Percentiles rank a stretch among this genome's conserved stretches.
Conservation (phyloP, 78 protist species). For the Dictyostelium firmibasis region DNA sequence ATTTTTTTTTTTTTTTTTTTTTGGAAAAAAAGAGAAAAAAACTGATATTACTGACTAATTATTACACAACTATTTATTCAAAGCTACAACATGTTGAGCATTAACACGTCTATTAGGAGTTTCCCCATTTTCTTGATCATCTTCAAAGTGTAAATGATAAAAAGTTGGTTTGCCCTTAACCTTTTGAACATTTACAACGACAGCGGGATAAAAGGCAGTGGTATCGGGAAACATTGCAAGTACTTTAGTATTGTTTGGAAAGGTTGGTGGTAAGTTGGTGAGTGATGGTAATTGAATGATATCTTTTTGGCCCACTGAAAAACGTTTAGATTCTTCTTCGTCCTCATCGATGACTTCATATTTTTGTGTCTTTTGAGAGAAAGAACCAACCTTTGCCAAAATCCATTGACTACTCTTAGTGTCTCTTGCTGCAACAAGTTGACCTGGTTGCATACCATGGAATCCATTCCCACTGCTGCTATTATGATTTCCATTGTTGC, state of each 20-base stretch:
- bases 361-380: slow-evolving; percentile 34
- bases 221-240: slow-evolving; percentile 83
- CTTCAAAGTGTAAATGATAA: slow-evolving; percentile 71
- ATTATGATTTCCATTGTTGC: neutral
- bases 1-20: no score
- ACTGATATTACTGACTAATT: neutral
- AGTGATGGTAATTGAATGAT: slow-evolving; percentile 58
- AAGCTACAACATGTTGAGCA: slow-evolving; percentile 51
- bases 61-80: neutral
- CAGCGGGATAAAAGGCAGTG: slow-evolving; percentile 72
- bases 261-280: neutral
- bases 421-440: slow-evolving; percentile 52
- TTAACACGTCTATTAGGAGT: slow-evolving; percentile 76
- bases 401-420: slow-evolving; percentile 43
- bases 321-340: slow-evolving; percentile 63
- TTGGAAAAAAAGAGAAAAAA: neutral
- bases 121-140: slow-evolving; percentile 78
- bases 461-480: neutral
- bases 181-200: slow-evolving; percentile 35
- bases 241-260: slow-evolving; percentile 45
- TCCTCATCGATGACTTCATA: slow-evolving; percentile 78
- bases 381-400: slow-evolving; percentile 42
- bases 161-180: slow-evolving; percentile 29
- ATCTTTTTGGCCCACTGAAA: slow-evolving; percentile 37
- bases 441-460: slow-evolving; percentile 20